These are phyloP conservation scores for Chlamydomonas reinhardtii DNA, from an alignment of 163 green algal genomes.

Conservation along the genomic window DNA sequence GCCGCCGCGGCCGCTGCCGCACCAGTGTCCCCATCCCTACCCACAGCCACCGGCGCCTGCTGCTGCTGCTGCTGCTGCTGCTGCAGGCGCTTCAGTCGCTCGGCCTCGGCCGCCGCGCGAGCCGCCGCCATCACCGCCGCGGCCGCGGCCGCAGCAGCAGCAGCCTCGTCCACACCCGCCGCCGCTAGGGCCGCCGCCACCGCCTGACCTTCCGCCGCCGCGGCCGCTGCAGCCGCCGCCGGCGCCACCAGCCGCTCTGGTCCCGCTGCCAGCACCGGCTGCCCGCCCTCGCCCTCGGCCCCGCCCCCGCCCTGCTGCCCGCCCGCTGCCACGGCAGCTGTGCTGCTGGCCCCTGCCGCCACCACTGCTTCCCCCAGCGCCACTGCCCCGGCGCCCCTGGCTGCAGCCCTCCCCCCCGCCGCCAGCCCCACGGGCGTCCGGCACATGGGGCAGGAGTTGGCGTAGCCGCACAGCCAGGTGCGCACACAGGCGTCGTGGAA, in stretches of 20 bases:
- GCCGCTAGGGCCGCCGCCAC: background rate
- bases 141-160: background rate
- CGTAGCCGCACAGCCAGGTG: constrained; percentile 45
- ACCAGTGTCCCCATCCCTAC: too few relatives aligned
- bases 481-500: constrained; percentile 53
- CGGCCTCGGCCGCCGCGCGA: background rate
- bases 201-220: background rate
- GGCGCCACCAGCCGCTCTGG: background rate
- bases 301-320: too few relatives aligned
- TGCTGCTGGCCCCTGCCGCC: too few relatives aligned
- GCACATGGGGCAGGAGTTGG: constrained; percentile 52
- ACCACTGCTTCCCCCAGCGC: too few relatives aligned
- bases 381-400: too few relatives aligned
- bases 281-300: too few relatives aligned
- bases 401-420: background rate
- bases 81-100: background rate
- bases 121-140: background rate
- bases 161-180: background rate
- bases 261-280: too few relatives aligned
- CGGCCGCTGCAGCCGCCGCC: too few relatives aligned
- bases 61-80: background rate
- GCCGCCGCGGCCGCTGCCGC: too few relatives aligned
- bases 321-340: too few relatives aligned
- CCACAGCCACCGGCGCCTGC: too few relatives aligned
- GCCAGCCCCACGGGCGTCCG: background rate